Conservation (phyloP, 2,329 filamentous ascomycete species). For the Didymella lethalis region DNA sequence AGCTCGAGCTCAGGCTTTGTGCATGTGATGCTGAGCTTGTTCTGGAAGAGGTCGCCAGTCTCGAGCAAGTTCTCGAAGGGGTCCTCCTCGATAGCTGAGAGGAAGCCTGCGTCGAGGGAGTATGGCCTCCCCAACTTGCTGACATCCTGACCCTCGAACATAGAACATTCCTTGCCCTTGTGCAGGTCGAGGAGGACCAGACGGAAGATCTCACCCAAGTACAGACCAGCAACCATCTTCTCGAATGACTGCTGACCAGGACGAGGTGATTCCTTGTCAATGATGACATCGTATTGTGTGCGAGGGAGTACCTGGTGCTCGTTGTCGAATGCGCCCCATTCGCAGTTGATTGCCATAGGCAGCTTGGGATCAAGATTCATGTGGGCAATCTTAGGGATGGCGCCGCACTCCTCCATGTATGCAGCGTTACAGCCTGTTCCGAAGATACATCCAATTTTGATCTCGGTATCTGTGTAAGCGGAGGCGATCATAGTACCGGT, state of each 20-base stretch:
- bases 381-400: conserved; percentile 91
- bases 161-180: conserved; percentile 66
- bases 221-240: conserved; percentile 96
- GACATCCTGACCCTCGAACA: conserved; percentile 87
- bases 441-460: conserved; percentile 97
- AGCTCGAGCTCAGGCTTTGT: conserved; percentile 85
- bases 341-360: conserved; percentile 97
- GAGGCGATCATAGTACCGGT: conserved; percentile 97
- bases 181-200: conserved; percentile 85
- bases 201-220: conserved; percentile 93
- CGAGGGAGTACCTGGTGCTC: conserved; percentile 87
- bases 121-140: conserved; percentile 84
- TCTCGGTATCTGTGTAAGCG: conserved; percentile 90
- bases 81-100: conserved; percentile 92
- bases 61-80: conserved; percentile 95
- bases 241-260: conserved; percentile 96
- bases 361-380: conserved; percentile 84
- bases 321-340: conserved; percentile 97
- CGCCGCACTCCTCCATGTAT: conserved; percentile 93
- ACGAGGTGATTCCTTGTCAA: conserved; percentile 90
- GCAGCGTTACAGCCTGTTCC: conserved; percentile 98
- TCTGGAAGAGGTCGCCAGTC: conserved; percentile 81
- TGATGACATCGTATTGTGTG: conserved; percentile 84
- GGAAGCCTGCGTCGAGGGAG: conserved; percentile 89
- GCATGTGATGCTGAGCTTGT: conserved; percentile 74